Evolutionary conservation across 2,329 filamentous ascomycete species (phyloP).

Genomic region (Diaporthe ampelina): DNA sequence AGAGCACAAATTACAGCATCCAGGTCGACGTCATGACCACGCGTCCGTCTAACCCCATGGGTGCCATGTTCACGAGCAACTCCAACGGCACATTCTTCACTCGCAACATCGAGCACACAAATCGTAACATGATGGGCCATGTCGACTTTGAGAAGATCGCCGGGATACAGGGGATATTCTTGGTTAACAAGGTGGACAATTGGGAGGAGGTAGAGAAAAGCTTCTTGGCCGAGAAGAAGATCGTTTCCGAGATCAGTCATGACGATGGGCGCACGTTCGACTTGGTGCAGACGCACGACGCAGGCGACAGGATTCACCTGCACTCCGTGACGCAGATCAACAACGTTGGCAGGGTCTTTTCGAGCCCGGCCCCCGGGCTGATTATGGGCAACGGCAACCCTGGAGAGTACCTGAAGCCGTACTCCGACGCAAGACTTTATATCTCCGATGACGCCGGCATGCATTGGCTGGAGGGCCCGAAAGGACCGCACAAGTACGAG

Average conservation of each 20-base stretch:
- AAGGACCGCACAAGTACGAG: constrained; percentile 94
- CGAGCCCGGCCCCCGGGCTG: constrained; percentile 91
- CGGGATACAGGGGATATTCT: constrained; percentile 90
- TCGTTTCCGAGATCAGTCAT: constrained; percentile 89
- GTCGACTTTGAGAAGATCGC: constrained; percentile 97
- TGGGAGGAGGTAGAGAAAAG: constrained; percentile 78
- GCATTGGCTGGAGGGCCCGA: constrained; percentile 81
- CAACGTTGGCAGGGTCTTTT: constrained; percentile 90
- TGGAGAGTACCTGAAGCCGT: constrained; percentile 79
- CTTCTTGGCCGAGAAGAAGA: constrained; percentile 70
- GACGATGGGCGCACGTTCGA: constrained; percentile 94
- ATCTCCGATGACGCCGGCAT: constrained; percentile 92
- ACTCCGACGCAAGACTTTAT: constrained; percentile 83
- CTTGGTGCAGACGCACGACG: constrained; percentile 71
- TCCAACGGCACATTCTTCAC: constrained; percentile 98
- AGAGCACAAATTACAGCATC: constrained; percentile 98
- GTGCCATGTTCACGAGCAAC: constrained; percentile 93
- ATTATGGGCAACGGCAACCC: constrained; percentile 96
- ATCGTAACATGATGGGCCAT: constrained; percentile 80
- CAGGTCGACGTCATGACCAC: constrained; percentile 92
- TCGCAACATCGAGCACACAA: constrained; percentile 91
- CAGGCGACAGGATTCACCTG: constrained; percentile 79
- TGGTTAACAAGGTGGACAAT: constrained; percentile 92
- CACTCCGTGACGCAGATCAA: constrained; percentile 90
- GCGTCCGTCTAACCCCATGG: constrained; percentile 78